A percentile compares a stretch with the other conserved stretches of the same genome.
Evolutionary conservation across 2,329 filamentous ascomycete genomes (phyloP).

Genomic region (Hymenoscyphus albidus): DNA sequence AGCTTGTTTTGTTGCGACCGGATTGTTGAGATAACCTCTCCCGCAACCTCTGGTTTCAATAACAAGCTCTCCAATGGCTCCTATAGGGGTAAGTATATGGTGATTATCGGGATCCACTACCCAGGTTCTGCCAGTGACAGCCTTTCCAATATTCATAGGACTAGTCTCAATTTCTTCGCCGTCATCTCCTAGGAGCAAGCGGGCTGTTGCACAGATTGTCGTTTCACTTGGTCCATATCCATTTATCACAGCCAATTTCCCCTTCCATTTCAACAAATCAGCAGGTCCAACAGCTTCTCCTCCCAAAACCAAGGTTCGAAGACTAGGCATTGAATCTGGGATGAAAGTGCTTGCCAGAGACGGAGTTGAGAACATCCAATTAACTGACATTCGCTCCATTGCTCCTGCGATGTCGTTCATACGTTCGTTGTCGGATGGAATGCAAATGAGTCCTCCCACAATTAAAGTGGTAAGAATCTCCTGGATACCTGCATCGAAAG

Average conservation of each 20-base stretch:
- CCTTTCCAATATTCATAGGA: constrained; percentile 21
- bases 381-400: constrained; percentile 20
- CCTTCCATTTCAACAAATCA: constrained; percentile 38
- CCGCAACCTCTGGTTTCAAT: constrained; percentile 51
- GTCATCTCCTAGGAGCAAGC: constrained; percentile 4
- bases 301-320: constrained; percentile 76
- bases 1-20: constrained; percentile 51
- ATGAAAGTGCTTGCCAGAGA: constrained; percentile 63
- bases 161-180: constrained; percentile 11
- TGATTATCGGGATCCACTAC: constrained; percentile 29
- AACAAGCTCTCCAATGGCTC: constrained; percentile 23
- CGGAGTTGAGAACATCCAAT: constrained; percentile 21
- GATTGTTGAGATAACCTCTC: constrained; percentile 55
- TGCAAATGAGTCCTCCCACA: constrained; percentile 23
- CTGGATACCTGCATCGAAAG: constrained; percentile 21
- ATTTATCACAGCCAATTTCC: constrained; percentile 37
- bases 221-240: constrained; percentile 75
- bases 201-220: constrained; percentile 15
- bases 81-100: constrained; percentile 20
- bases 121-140: constrained; percentile 35
- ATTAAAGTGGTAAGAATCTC: constrained; percentile 24
- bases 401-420: constrained; percentile 21
- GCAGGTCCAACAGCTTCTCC: constrained; percentile 74
- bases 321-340: constrained; percentile 69
- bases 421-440: constrained; percentile 22